These are phyloP conservation scores for Penicillium daleae DNA, from an alignment of 495 filamentous ascomycete genomes.

Conservation along the genomic window DNA sequence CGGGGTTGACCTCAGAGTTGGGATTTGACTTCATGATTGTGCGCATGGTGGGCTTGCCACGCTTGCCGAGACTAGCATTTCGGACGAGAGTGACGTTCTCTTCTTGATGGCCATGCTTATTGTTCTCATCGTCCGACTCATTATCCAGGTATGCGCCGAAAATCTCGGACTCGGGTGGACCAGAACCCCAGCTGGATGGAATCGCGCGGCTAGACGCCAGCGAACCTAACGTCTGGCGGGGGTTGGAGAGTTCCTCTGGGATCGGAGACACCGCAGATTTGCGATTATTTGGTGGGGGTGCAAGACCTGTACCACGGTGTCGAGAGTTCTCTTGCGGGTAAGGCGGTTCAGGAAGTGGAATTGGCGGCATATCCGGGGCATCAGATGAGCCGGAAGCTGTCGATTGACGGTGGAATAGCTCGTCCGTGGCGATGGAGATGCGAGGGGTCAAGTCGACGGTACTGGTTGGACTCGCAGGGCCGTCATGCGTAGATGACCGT, in stretches of 20 bases:
- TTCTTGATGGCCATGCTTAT: slow-evolving; percentile 42
- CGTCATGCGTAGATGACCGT: slow-evolving; percentile 34
- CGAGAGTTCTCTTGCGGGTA: slow-evolving; percentile 16
- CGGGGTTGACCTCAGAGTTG: slow-evolving; percentile 18
- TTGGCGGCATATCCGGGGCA: slow-evolving; percentile 51
- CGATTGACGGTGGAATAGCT: slow-evolving; percentile 39
- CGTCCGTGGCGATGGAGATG: slow-evolving; percentile 37
- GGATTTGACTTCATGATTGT: slow-evolving; percentile 55
- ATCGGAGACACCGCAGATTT: slow-evolving; percentile 85
- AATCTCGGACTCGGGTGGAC: slow-evolving; percentile 52
- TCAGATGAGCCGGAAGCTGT: slow-evolving; percentile 38
- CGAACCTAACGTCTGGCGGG: slow-evolving; percentile 57
- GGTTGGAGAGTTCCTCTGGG: slow-evolving; percentile 72
- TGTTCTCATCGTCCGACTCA: slow-evolving; percentile 42
- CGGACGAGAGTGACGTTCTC: slow-evolving; percentile 70
- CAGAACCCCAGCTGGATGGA: slow-evolving; percentile 69
- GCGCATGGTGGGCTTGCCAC: slow-evolving; percentile 71
- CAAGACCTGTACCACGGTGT: slow-evolving; percentile 34
- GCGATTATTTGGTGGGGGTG: slow-evolving; percentile 41
- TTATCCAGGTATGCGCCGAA: slow-evolving; percentile 44
- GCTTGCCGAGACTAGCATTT: slow-evolving; percentile 76
- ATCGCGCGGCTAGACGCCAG: slow-evolving; percentile 83
- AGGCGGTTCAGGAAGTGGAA: slow-evolving; percentile 22
- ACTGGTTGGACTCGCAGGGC: slow-evolving; percentile 40
- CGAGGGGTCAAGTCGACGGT: slow-evolving; percentile 32